Conservation (phyloP, 1,284 basidiomycete species). For the Pisolithus thermaeus region DNA sequence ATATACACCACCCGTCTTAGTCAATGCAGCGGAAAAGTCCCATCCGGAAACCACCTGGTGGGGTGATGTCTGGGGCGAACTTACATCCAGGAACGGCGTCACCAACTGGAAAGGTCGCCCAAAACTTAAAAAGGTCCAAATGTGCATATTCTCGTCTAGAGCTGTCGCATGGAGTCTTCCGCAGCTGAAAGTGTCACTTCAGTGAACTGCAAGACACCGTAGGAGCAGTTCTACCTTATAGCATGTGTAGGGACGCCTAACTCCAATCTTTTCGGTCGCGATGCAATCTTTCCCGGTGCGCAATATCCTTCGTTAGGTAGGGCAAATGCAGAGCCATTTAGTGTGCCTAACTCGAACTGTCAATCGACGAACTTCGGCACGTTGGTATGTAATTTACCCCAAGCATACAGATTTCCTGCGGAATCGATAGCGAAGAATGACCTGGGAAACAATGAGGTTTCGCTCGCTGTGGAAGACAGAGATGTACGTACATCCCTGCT, state of each 20-base stretch:
- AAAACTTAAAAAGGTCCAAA: slow-evolving; percentile 75
- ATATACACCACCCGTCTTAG: slow-evolving; percentile 61
- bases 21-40: slow-evolving; percentile 67
- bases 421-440: slow-evolving; percentile 78
- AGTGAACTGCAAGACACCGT: slow-evolving; percentile 1
- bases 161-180: slow-evolving; percentile 68
- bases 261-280: slow-evolving; percentile 48
- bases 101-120: slow-evolving; percentile 64
- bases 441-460: slow-evolving; percentile 36
- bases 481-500: slow-evolving; percentile 64
- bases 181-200: slow-evolving; percentile 43
- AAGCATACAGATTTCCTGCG: slow-evolving; percentile 70
- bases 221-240: slow-evolving; percentile 46
- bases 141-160: slow-evolving; percentile 48
- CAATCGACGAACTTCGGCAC: slow-evolving; percentile 2
- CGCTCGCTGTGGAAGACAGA: neutral
- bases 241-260: slow-evolving; percentile 52
- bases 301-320: slow-evolving; percentile 54
- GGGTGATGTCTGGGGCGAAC: slow-evolving; percentile 42
- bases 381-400: slow-evolving; percentile 49
- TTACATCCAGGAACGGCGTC: slow-evolving; percentile 43
- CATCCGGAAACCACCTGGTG: slow-evolving; percentile 80
- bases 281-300: slow-evolving; percentile 42
- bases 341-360: slow-evolving; percentile 42
- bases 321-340: slow-evolving; percentile 46